Evolutionary conservation across 176 grass and related monocot species (phyloP).

Genomic region (Raddia distichophylla): DNA sequence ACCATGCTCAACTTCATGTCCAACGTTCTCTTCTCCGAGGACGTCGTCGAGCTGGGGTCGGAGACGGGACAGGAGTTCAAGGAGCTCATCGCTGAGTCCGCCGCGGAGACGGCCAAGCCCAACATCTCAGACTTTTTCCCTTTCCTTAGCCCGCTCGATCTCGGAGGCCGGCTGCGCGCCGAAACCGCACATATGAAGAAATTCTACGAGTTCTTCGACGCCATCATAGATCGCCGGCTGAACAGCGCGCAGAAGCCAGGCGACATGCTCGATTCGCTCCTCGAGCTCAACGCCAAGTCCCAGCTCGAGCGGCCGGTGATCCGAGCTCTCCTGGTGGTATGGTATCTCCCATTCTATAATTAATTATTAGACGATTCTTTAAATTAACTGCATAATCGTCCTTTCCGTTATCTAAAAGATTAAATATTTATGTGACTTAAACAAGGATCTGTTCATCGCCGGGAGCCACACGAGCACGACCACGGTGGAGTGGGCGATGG

Average conservation of each 20-base stretch:
- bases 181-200: not conserved
- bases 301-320: slow-evolving; percentile 33
- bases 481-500: slow-evolving; percentile 52
- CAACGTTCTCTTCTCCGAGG: slow-evolving; percentile 32
- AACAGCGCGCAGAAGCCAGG: slow-evolving; percentile 11
- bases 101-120: slow-evolving; percentile 34
- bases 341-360: slow-evolving; percentile 19
- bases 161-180: slow-evolving; percentile 29
- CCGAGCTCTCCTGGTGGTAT: slow-evolving; percentile 16
- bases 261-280: slow-evolving; percentile 34
- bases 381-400: not conserved
- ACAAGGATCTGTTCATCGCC: slow-evolving; percentile 43
- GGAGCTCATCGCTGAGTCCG: slow-evolving; percentile 27
- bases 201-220: slow-evolving; percentile 36
- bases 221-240: slow-evolving; percentile 23
- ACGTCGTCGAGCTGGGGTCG: slow-evolving; percentile 33
- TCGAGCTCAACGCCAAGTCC: slow-evolving; percentile 23
- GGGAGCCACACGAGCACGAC: slow-evolving; percentile 45
- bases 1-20: slow-evolving; percentile 42
- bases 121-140: slow-evolving; percentile 46
- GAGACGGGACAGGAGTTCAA: slow-evolving; percentile 28
- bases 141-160: slow-evolving; percentile 31
- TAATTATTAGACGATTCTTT: not conserved
- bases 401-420: not conserved
- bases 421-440: not conserved